A percentile compares a stretch with the other conserved stretches of the same genome.
These are phyloP conservation scores for Aureobasidium uvarum DNA, from an alignment of 2,329 filamentous ascomycete genomes.

Conservation along the genomic window DNA sequence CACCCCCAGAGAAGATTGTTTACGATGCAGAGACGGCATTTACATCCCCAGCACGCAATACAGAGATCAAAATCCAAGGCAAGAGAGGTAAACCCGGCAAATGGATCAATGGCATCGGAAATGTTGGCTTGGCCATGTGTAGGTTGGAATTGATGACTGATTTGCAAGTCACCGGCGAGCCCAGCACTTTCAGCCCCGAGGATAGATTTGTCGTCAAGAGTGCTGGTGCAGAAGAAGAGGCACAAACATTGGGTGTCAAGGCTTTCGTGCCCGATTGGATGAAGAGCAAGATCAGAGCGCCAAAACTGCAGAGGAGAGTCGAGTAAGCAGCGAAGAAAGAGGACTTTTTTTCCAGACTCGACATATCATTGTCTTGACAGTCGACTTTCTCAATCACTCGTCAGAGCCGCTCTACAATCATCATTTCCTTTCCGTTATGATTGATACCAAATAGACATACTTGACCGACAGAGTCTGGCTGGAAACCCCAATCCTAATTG, in stretches of 20 bases:
- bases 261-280: slow-evolving; percentile 81
- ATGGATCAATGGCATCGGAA: slow-evolving; percentile 75
- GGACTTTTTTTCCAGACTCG: no score
- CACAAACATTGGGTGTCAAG: slow-evolving; percentile 40
- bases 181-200: slow-evolving; percentile 57
- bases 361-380: no score
- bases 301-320: slow-evolving; percentile 42
- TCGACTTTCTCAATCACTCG: no score
- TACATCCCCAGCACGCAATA: slow-evolving; percentile 31
- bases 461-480: no score
- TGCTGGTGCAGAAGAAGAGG: slow-evolving; percentile 28
- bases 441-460: no score
- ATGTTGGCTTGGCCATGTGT: slow-evolving; percentile 83
- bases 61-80: slow-evolving; percentile 54
- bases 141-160: slow-evolving; percentile 89
- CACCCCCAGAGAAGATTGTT: slow-evolving; percentile 44
- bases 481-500: no score
- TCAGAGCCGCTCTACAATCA: no score
- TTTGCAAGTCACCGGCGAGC: slow-evolving; percentile 66
- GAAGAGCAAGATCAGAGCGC: slow-evolving; percentile 45
- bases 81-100: slow-evolving; percentile 68
- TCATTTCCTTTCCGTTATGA: no score
- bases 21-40: slow-evolving; percentile 47
- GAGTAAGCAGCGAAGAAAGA: slow-evolving; percentile 20
- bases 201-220: slow-evolving; percentile 49